Conservation (phyloP, 768 basidiomycete species). For the Naganishia randhawae region DNA sequence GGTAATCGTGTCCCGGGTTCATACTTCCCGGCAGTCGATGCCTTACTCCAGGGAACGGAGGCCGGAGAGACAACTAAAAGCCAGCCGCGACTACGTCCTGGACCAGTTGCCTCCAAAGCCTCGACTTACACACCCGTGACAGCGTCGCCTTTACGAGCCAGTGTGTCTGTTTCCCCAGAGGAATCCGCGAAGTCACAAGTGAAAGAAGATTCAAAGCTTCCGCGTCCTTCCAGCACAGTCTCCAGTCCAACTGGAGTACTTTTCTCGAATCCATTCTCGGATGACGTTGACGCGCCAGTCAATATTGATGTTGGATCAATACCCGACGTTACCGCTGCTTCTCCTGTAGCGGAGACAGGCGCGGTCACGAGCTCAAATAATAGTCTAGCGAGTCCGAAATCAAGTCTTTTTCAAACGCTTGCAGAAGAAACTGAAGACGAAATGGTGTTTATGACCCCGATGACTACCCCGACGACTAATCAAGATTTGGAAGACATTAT, state of each 20-base stretch:
- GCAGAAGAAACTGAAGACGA: neutral
- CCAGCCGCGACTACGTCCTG: neutral
- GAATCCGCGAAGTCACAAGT: neutral
- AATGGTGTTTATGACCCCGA: neutral
- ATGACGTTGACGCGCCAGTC: neutral
- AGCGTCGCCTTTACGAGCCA: constrained; percentile 7
- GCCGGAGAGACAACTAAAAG: neutral
- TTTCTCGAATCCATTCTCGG: constrained; percentile 3
- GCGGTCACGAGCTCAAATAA: neutral
- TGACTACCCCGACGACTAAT: neutral
- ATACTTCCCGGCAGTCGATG: neutral
- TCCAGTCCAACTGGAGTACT: constrained; percentile 1
- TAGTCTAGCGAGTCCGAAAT: neutral
- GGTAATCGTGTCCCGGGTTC: neutral
- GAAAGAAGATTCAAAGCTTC: neutral
- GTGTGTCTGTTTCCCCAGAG: constrained; percentile 9
- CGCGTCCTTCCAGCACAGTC: neutral
- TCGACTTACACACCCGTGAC: constrained; percentile 2
- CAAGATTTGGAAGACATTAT: neutral
- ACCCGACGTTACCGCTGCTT: neutral
- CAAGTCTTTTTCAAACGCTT: neutral
- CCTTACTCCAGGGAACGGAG: neutral
- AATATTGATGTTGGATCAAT: neutral
- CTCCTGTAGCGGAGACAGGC: neutral
- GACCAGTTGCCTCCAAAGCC: neutral